Base-by-base conservation (phyloP, 1,284 basidiomycete species). In the Cryptococcus sp. region DNA sequence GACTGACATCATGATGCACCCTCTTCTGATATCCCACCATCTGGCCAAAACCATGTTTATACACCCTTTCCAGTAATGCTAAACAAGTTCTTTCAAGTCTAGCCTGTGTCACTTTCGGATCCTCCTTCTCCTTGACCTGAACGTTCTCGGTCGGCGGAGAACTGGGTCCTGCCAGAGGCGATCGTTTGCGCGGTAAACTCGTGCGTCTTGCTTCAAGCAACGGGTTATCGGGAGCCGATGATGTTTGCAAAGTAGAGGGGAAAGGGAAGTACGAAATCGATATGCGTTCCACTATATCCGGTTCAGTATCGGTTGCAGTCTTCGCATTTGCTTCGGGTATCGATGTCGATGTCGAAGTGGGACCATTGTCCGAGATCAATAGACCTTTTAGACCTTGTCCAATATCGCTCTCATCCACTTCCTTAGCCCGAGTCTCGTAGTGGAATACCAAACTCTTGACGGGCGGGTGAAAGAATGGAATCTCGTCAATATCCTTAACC, bases 1-100 rank as follows among this genome's bases (percentile, higher is more conserved):
- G 2, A 62, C 76, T 51, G 52, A 76, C 76, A 70, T 98, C 93
- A 66, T 98, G 94, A 7, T 80, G 67, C 1, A 93, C 86, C 1
- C 91, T 82, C 69, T 97, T 97, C 69, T 83, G 81, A 76, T 96
- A 97, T 45, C 85, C 82, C 1, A 83, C 84, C 58, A 84, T 64
- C 2, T 82, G 80, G 4, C 93, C 92, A 83, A 85, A 89, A 10
- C 87, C 86, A 66, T 96, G 90, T 43, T 88, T 83, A 71, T 91
- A 86, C 18, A 93, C 70, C 0, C 86, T 84, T 54, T 91, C 87
- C 10, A 97, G 79, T 7, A 98, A 80, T 0, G 85, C 81, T 4
- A 91, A 77, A 34, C 83, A 85, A 0, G 90, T 96, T 18, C 91
- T 82, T 58, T 87, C 86, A 0, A 94, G 78, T 3, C 90, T 78